Evolutionary conservation across 768 basidiomycete species (phyloP).

Genomic region (Boletus tomentosulus): DNA sequence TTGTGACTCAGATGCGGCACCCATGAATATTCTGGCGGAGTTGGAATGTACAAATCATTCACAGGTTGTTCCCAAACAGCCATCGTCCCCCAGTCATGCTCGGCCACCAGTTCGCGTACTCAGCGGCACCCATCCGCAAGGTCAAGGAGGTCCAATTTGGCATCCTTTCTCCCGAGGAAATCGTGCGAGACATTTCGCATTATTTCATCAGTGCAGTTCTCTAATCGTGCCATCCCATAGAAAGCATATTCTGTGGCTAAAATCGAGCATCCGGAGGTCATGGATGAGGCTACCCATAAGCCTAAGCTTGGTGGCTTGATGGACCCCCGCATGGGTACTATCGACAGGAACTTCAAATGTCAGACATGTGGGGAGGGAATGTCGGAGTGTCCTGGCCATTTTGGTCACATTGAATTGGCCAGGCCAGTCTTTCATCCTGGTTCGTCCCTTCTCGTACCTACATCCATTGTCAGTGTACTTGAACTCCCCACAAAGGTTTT

Average conservation of each 20-base stretch:
- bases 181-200: conserved; percentile 45
- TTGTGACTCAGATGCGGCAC: conserved; percentile 14
- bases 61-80: conserved; percentile 34
- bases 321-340: conserved; percentile 98
- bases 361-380: conserved; percentile 99
- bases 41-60: conserved; percentile 29
- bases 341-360: conserved; percentile 97
- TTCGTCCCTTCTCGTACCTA: conserved; percentile 36
- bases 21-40: conserved; percentile 30
- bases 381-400: conserved; percentile 99
- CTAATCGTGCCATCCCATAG: conserved; percentile 39
- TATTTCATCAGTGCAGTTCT: background rate
- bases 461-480: background rate
- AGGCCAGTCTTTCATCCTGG: conserved; percentile 97
- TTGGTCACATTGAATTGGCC: conserved; percentile 97
- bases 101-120: conserved; percentile 88
- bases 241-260: conserved; percentile 99
- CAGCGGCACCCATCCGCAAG: conserved; percentile 90
- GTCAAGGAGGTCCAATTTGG: conserved; percentile 99
- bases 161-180: conserved; percentile 98
- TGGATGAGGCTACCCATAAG: conserved; percentile 89
- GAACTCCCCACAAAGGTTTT: conserved; percentile 56
- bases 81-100: conserved; percentile 53
- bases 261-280: conserved; percentile 97
- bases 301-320: conserved; percentile 93